phyloP scores from a whole-genome alignment of 2,329 filamentous ascomycete species.

The Lachnellula hyalina region DNA sequence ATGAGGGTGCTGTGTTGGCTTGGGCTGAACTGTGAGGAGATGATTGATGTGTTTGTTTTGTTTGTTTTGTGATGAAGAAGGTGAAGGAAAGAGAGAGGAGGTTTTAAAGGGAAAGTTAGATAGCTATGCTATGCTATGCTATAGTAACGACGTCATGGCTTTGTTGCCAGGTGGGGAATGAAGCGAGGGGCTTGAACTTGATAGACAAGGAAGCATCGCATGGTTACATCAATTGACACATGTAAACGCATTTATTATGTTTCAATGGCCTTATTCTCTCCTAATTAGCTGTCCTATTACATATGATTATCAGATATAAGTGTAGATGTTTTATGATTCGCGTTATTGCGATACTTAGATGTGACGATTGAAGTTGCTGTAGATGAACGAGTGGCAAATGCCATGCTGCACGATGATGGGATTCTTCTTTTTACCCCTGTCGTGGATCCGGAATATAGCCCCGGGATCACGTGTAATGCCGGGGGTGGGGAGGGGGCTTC shows the following conservation, averaged over 20 bases:
- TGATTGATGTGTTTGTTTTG: not conserved
- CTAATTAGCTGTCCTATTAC: not conserved
- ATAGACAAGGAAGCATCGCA: not conserved
- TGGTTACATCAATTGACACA: not conserved
- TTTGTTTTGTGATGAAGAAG: not conserved
- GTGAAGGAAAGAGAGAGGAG: not conserved
- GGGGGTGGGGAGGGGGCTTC: too few relatives aligned
- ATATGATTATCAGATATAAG: not conserved
- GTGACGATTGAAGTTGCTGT: not conserved
- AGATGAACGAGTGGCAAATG: not conserved
- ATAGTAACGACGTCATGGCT: not conserved
- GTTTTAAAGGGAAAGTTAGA: not conserved
- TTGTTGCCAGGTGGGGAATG: not conserved
- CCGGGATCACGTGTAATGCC: not conserved
- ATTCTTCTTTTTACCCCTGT: not conserved
- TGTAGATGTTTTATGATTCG: not conserved
- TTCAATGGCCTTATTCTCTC: not conserved
- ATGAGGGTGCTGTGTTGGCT: too few relatives aligned
- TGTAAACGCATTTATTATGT: not conserved
- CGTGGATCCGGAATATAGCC: not conserved
- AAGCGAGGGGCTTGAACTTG: not conserved
- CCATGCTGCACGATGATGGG: not conserved
- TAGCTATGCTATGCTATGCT: not conserved
- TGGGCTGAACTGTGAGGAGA: too few relatives aligned
- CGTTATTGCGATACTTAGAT: not conserved